These are phyloP conservation scores for Xerocomus nothofagi DNA, from an alignment of 1,284 basidiomycete genomes.

Conservation along the genomic window DNA sequence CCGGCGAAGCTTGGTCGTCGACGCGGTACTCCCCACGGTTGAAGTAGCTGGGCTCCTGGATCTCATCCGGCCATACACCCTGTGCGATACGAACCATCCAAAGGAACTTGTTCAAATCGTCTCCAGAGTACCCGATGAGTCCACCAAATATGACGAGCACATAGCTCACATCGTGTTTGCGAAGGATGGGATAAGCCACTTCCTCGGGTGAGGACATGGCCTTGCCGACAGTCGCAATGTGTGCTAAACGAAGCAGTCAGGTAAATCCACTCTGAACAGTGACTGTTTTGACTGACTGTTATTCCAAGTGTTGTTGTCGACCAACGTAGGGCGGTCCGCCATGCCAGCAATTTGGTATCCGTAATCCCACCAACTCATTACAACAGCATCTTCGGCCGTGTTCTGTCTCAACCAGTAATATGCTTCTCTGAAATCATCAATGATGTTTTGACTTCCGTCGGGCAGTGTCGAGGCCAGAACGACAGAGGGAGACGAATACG, in stretches of 20 bases:
- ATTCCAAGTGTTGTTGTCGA: slow-evolving; percentile 99
- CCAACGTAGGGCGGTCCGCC: slow-evolving; percentile 95
- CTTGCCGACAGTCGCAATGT: slow-evolving; percentile 96
- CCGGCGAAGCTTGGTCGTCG: slow-evolving; percentile 80
- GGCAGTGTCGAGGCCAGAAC: slow-evolving; percentile 81
- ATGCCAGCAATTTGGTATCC: slow-evolving; percentile 99
- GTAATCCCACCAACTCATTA: slow-evolving; percentile 99
- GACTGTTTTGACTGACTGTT: slow-evolving; percentile 70
- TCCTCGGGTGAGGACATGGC: slow-evolving; percentile 96
- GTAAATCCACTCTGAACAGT: not conserved
- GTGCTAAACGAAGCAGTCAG: slow-evolving; percentile 49
- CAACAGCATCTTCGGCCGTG: slow-evolving; percentile 87
- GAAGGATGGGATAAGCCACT: slow-evolving; percentile 93
- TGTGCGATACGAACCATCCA: slow-evolving; percentile 99
- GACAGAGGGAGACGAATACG: slow-evolving; percentile 98
- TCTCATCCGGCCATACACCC: slow-evolving; percentile 98
- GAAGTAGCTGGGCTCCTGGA: slow-evolving; percentile 94
- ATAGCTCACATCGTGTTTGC: slow-evolving; percentile 98
- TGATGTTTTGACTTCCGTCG: slow-evolving; percentile 92
- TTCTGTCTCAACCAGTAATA: slow-evolving; percentile 99
- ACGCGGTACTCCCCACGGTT: slow-evolving; percentile 93
- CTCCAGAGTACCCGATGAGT: slow-evolving; percentile 94
- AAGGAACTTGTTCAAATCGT: slow-evolving; percentile 99
- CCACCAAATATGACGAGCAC: slow-evolving; percentile 98
- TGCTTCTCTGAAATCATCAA: slow-evolving; percentile 99